Evolutionary conservation across 2,329 filamentous ascomycete species (phyloP).

Genomic region (Cylindrodendrum hubeiense): DNA sequence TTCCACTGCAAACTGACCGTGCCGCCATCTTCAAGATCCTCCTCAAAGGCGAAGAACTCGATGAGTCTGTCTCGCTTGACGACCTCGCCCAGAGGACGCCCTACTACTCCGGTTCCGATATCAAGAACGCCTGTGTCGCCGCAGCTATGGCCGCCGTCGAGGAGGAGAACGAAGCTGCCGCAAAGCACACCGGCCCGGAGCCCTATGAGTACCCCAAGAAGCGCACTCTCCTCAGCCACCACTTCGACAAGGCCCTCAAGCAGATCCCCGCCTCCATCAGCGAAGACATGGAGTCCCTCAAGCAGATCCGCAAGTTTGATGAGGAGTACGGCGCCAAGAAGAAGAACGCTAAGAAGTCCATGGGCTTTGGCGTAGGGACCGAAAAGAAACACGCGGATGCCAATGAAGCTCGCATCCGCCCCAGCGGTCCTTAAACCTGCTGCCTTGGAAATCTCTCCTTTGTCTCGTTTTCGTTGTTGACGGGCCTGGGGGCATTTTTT

Average conservation of each 20-base stretch:
- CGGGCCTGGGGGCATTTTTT: slow-evolving; percentile 1
- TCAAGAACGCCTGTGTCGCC: slow-evolving; percentile 86
- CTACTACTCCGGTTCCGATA: slow-evolving; percentile 84
- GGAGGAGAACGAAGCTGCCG: slow-evolving; percentile 71
- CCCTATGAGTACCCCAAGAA: slow-evolving; percentile 72
- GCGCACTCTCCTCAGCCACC: slow-evolving; percentile 67
- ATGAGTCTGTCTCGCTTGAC: slow-evolving; percentile 69
- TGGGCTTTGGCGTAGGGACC: slow-evolving; percentile 69
- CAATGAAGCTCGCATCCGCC: slow-evolving; percentile 60
- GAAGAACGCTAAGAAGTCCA: slow-evolving; percentile 69
- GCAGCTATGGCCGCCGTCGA: slow-evolving; percentile 84
- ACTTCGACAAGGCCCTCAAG: slow-evolving; percentile 87
- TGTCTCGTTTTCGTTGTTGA: slow-evolving; percentile 1
- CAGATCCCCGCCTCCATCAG: slow-evolving; percentile 94
- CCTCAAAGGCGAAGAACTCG: slow-evolving; percentile 75
- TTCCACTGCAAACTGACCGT: slow-evolving; percentile 75
- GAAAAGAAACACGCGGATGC: slow-evolving; percentile 52
- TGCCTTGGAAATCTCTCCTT: not conserved
- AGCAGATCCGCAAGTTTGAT: slow-evolving; percentile 93
- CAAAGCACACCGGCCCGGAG: slow-evolving; percentile 53
- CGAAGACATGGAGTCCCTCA: slow-evolving; percentile 90
- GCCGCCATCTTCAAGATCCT: slow-evolving; percentile 78
- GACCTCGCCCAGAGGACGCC: slow-evolving; percentile 76
- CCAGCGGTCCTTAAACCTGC: slow-evolving; percentile 25
- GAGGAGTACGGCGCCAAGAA: slow-evolving; percentile 91